Base-by-base conservation (phyloP, 2,329 filamentous ascomycete species). In the Arthrobotrys musiformis region DNA sequence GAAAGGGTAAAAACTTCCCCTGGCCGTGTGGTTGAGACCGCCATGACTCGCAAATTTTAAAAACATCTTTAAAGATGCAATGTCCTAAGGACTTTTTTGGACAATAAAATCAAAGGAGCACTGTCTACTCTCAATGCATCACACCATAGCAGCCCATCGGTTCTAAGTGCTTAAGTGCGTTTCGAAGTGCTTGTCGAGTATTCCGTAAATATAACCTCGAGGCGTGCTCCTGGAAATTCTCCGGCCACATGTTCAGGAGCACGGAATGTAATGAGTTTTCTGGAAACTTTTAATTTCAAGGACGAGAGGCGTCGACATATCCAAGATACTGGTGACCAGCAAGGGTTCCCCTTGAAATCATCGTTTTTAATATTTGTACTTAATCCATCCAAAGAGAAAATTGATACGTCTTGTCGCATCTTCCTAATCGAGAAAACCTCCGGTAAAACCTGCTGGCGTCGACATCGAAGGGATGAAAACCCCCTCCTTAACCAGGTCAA, bases 41-140 rank as follows among this genome's bases (percentile, higher is more conserved):
- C 72, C 72, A 76, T 76, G 72, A 76, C 72, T 76, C 72, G 72
- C 62, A 68, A n/a, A n/a, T n/a, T n/a, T n/a, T n/a, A n/a, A 75
- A 19, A 58, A 44, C 35, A 46, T 11, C 42, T 56, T 67, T 58
- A 58, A 58, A 58, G 54, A 58, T 58, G 54, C 54, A 58, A 40
- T 58, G 33, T 26, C 19, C 54, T 58, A 58, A 58, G 6, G 13
- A 35, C 28, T 15, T 48, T 58, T 17, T 58, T 15, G 15, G 37
- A 61, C 30, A 28, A 48, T 40, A 26, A 69, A 68, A 68, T 69
- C 63, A 63, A 64, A 64, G 58, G 56, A 70, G 46, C 28, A 48
- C 52, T 70, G 33, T 67, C 40, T 62, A 44, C 56, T 64, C 28
- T 37, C 9, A 35, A 28, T 33, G 33, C 30, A 76, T 64, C 58